A percentile compares a stretch with the other conserved stretches of the same genome.
phyloP scores from a whole-genome alignment of 192 early-diverging fungal genomes.

The Backusella macrospora region DNA sequence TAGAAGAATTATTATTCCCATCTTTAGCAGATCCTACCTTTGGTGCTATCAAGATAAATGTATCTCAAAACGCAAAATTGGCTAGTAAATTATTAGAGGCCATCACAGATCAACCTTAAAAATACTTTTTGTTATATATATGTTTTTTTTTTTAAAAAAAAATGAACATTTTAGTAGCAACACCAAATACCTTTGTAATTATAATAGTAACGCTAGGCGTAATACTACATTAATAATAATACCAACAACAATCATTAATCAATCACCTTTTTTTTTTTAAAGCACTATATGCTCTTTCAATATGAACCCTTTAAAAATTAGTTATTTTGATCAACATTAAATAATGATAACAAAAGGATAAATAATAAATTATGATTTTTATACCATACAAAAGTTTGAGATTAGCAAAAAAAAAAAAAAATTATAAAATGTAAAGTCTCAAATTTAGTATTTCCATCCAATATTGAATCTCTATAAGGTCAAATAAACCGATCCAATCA shows the following conservation, averaged over 20 bases:
- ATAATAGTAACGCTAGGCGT: not conserved
- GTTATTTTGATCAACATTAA: too few species aligned
- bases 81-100: constrained; percentile 24
- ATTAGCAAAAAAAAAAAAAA: too few species aligned
- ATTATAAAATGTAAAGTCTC: too few species aligned
- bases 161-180: too few species aligned
- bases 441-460: too few species aligned
- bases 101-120: constrained; percentile 20
- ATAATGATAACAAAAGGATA: too few species aligned
- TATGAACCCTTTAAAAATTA: too few species aligned
- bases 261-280: not conserved
- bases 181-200: not conserved
- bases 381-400: too few species aligned
- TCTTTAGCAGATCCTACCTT: constrained; percentile 26
- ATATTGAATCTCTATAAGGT: too few species aligned
- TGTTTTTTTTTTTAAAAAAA: not conserved
- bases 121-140: not conserved
- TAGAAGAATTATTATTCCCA: constrained; percentile 49
- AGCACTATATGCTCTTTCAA: not conserved
- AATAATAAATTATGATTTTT: too few species aligned
- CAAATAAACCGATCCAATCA: too few species aligned
- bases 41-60: constrained; percentile 27
- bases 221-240: not conserved
- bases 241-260: not conserved
- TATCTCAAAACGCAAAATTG: constrained; percentile 16